Conservation (phyloP, 768 basidiomycete species). For the Leccinum truebloodii region DNA sequence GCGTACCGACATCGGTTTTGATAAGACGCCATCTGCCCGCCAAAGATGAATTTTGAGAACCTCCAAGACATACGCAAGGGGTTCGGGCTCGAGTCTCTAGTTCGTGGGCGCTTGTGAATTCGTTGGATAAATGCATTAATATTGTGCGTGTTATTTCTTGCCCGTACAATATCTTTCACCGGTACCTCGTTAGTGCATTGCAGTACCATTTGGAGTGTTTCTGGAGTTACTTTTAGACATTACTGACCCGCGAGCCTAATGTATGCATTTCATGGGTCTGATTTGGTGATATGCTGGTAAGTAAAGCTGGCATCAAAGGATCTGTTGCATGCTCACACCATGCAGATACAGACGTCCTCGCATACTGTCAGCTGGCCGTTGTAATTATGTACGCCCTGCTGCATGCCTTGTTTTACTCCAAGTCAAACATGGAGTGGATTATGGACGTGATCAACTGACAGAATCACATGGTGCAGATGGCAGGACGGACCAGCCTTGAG, state of each 20-base stretch:
- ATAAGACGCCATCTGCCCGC: conserved; percentile 51
- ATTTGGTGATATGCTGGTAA: too few relatives aligned
- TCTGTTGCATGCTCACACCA: too few relatives aligned
- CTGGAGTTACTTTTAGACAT: conserved; percentile 90
- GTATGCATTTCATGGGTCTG: background rate
- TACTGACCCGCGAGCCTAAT: conserved; percentile 40
- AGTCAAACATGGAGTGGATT: background rate
- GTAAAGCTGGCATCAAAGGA: too few relatives aligned
- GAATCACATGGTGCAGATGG: background rate
- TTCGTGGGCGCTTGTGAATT: conserved; percentile 68
- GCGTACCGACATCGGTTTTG: background rate
- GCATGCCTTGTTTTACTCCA: background rate
- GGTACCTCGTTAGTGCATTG: background rate
- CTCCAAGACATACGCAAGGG: conserved; percentile 90
- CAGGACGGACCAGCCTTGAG: background rate
- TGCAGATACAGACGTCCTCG: background rate
- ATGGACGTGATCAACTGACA: background rate
- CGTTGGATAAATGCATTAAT: conserved; percentile 71
- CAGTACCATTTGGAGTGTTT: conserved; percentile 86
- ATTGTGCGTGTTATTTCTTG: conserved; percentile 49
- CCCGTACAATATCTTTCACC: too few relatives aligned
- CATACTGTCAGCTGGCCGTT: too few relatives aligned
- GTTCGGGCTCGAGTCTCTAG: conserved; percentile 85
- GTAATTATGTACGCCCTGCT: too few relatives aligned
- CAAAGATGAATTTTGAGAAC: conserved; percentile 91